These are phyloP conservation scores for Pythium folliculosum DNA, from an alignment of 352 stramenopile genomes.

Conservation along the genomic window DNA sequence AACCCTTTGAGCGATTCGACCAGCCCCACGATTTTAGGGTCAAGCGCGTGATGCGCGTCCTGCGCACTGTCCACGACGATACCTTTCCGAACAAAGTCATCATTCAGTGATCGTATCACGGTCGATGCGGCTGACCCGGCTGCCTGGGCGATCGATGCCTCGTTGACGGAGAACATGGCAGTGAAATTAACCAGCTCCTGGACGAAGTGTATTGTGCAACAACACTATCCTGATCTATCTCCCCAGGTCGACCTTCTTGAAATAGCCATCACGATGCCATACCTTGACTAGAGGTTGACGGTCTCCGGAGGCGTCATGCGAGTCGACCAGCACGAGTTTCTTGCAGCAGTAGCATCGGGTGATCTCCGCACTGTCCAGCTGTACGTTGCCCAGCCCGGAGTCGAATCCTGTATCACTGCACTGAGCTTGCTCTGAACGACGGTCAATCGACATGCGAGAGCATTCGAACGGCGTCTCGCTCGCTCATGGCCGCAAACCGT, in stretches of 20 bases:
- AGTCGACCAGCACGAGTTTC: constrained; percentile 5
- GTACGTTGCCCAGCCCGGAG: not conserved
- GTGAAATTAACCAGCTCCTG: not conserved
- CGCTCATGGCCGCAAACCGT: not conserved
- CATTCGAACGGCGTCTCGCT: not conserved
- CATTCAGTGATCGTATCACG: constrained; percentile 33
- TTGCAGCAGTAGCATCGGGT: not conserved
- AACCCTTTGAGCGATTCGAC: constrained; percentile 25
- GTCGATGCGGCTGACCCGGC: not conserved
- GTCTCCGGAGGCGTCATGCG: no score
- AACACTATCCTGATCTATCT: no score
- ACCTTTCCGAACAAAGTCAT: constrained; percentile 37
- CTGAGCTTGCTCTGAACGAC: not conserved
- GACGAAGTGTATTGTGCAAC: no score
- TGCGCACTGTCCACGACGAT: constrained; percentile 27
- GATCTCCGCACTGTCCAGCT: not conserved
- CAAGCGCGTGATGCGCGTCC: not conserved
- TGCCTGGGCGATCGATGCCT: not conserved
- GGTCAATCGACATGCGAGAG: not conserved
- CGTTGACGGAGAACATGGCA: not conserved
- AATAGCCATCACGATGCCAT: no score
- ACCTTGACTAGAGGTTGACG: no score
- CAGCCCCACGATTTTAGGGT: constrained; percentile 17
- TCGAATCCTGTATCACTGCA: not conserved
- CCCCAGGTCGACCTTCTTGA: not conserved